Evolutionary conservation across 192 early-diverging fungal species (phyloP), one percentile per base, ranked within the genome.

Genomic region (Cladochytrium replicatum): DNA sequence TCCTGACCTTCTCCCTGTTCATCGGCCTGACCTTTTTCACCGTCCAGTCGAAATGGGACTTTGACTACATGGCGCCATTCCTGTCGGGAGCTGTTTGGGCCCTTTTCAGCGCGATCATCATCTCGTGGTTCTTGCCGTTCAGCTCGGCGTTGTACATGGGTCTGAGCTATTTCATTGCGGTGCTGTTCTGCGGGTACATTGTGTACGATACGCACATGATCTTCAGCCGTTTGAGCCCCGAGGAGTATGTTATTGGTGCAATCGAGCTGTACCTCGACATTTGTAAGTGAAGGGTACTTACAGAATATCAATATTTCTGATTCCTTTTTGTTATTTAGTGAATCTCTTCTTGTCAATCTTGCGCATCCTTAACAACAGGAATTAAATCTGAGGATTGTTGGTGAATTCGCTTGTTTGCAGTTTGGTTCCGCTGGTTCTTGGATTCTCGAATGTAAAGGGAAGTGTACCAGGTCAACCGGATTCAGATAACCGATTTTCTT

Each of bases 101-200:
- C 11, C 15, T 89, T 5, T 25, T 89, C 19, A 52, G 85, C 5
- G 67, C 77, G 7, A 68, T 74, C 3, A 52, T 89, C 40, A 63
- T 89, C 17, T 63, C 78, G 49, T 59, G 84, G 4, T 86, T 89
- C 54, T 37, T 89, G 30, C 86, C 86, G 1, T 85, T 89, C 60
- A 68, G 47, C 42, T 42, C 57, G 15, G 48, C 62, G 1, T 47
- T 80, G 23, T 67, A 84, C 50, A 49, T 87, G 26, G 61, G 71
- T 28, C 48, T 84, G 26, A 78, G 79, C 2, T 56, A 76, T 6
- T 52, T 67, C 11, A 71, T 62, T 0, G 84, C 82, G 0, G 47
- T 89, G 15, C 48, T 89, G 21, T 89, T 89, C 69, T 81, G 75
- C 45, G 83, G 81, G 9, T 89, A 83, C 68, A 83, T 89, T 46